A percentile compares a stretch with the other conserved stretches of the same genome.
These are phyloP conservation scores for Camelina hispida DNA, from an alignment of 345 rosid species.

Conservation along the genomic window DNA sequence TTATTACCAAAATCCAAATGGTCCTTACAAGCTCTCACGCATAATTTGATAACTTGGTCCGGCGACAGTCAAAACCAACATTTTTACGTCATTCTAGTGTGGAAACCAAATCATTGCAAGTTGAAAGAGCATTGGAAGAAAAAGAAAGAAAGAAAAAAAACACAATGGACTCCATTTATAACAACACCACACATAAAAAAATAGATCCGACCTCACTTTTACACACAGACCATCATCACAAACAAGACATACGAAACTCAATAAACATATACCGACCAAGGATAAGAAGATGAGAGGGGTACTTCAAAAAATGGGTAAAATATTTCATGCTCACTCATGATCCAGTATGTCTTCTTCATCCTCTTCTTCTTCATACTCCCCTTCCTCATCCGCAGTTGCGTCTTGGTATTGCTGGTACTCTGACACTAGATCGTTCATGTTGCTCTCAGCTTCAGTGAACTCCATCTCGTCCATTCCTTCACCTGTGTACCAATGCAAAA, in stretches of 20 bases:
- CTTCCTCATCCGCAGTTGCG: conserved; percentile 83
- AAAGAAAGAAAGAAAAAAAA: too few species aligned
- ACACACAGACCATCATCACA: conserved; percentile 40
- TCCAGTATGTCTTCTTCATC: conserved; percentile 50
- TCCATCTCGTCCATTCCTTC: conserved; percentile 94
- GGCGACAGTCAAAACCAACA: background rate
- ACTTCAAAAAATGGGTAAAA: background rate
- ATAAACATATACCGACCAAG: conserved; percentile 19
- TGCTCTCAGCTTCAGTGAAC: conserved; percentile 81
- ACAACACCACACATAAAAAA: conserved; percentile 3
- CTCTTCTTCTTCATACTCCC: conserved; percentile 66
- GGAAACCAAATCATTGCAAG: background rate
- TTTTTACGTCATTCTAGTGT: background rate
- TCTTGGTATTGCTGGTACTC: conserved; percentile 89
- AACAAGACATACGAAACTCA: conserved; percentile 32
- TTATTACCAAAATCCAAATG: background rate
- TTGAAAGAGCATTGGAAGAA: background rate
- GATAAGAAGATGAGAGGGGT: background rate
- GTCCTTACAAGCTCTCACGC: background rate
- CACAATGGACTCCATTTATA: conserved; percentile 21
- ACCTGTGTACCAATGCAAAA: conserved; percentile 88
- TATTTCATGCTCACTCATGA: conserved; percentile 31
- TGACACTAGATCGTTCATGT: conserved; percentile 79
- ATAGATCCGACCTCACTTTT: conserved; percentile 34
- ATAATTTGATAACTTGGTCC: background rate